phyloP scores from a whole-genome alignment of 2,329 filamentous ascomycete species.

The Pyricularia grisea region DNA sequence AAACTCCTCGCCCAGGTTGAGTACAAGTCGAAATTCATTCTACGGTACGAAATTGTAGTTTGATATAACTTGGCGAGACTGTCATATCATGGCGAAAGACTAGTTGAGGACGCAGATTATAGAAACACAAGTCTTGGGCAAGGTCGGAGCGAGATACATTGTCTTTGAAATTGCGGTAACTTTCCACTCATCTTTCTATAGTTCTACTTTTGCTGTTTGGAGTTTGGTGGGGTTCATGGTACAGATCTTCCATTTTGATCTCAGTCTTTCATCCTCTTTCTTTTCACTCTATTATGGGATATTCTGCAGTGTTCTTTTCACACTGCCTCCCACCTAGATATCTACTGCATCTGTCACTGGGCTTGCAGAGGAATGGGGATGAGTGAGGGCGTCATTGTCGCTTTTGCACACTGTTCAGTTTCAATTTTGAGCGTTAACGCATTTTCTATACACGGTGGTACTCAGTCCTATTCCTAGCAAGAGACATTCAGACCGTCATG shows the following conservation, averaged over 20 bases:
- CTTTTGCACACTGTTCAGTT: neutral
- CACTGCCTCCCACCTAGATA: neutral
- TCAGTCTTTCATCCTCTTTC: neutral
- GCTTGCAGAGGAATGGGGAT: neutral
- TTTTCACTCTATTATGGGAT: neutral
- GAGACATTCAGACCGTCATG: neutral
- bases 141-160: neutral
- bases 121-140: neutral
- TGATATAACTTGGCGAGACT: neutral
- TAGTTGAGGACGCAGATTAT: neutral
- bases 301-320: neutral
- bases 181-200: neutral
- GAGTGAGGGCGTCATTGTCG: neutral
- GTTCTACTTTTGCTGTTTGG: neutral
- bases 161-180: neutral
- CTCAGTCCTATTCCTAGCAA: neutral
- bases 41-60: neutral
- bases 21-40: neutral
- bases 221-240: neutral
- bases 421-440: neutral
- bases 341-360: neutral
- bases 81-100: neutral
- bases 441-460: neutral
- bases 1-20: neutral
- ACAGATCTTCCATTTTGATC: neutral